Conservation (phyloP, 2,329 filamentous ascomycete species). For the Paramyrothecium roridum region DNA sequence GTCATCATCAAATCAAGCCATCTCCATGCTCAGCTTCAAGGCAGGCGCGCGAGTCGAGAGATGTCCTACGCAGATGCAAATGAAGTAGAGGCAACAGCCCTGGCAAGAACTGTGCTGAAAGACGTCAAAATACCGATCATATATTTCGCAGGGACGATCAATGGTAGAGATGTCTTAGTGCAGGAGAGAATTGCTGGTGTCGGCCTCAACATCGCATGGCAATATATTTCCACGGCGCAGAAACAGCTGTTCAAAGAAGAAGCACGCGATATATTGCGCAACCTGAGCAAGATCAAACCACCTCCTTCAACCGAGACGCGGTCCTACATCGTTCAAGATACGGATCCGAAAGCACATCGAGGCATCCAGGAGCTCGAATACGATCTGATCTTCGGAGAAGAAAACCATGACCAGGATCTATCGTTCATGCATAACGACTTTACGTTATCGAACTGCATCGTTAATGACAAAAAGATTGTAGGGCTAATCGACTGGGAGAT, state of each 20-base stretch:
- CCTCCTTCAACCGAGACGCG: constrained; percentile 7
- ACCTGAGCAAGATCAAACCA: constrained; percentile 22
- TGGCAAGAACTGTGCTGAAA: constrained; percentile 24
- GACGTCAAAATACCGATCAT: constrained; percentile 30
- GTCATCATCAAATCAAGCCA: constrained; percentile 36
- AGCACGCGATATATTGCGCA: constrained; percentile 25
- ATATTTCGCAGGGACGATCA: constrained; percentile 35
- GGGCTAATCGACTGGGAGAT: constrained; percentile 39
- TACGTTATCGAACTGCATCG: constrained; percentile 31
- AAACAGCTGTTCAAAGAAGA: constrained; percentile 31
- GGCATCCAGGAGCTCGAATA: constrained; percentile 26
- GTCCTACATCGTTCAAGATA: constrained; percentile 50
- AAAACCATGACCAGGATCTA: constrained; percentile 17
- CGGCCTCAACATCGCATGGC: constrained; percentile 29
- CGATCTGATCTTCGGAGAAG: constrained; percentile 25
- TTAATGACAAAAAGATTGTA: constrained; percentile 33
- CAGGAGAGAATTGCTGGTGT: constrained; percentile 36
- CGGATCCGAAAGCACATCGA: constrained; percentile 56
- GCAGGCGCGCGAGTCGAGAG: constrained; percentile 13
- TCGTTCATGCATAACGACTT: constrained; percentile 37
- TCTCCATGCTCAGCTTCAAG: constrained; percentile 14
- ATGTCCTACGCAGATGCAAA: constrained; percentile 39
- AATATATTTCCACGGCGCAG: constrained; percentile 27
- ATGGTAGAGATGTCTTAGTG: constrained; percentile 29
- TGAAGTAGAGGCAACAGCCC: constrained; percentile 27